These are phyloP conservation scores for Cruciata laevipes DNA, from an alignment of 257 asterid genomes.

Conservation along the genomic window DNA sequence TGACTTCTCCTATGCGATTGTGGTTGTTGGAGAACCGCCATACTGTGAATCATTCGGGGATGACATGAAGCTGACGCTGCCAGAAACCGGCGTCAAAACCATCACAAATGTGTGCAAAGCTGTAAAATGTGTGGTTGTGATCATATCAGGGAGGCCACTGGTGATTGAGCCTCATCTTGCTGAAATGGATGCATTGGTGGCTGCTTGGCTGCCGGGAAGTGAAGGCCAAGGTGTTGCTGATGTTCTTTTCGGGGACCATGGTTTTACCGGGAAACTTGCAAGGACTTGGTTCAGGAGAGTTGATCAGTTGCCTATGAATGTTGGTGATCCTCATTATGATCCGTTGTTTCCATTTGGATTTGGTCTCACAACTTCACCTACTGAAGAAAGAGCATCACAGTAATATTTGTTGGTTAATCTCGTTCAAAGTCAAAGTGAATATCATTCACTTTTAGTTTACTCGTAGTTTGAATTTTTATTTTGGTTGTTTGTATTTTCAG, in stretches of 20 bases:
- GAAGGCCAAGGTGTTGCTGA: constrained; percentile 44
- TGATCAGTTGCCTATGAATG: constrained; percentile 40
- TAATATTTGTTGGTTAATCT: too few species aligned
- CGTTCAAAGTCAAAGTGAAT: too few species aligned
- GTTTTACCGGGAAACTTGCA: constrained; percentile 33
- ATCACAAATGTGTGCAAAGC: constrained; percentile 23
- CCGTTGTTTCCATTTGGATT: constrained; percentile 33
- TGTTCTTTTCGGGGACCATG: constrained; percentile 34
- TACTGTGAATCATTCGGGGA: constrained; percentile 8
- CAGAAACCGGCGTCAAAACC: constrained; percentile 2
- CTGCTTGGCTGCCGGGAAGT: constrained; percentile 46
- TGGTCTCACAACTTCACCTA: constrained; percentile 26
- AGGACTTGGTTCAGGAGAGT: constrained; percentile 34
- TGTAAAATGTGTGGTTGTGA: constrained; percentile 25
- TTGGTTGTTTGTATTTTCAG: too few species aligned
- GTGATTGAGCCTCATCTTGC: constrained; percentile 26
- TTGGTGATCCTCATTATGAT: constrained; percentile 37
- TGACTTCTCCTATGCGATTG: constrained; percentile 4
- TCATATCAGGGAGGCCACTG: constrained; percentile 35
- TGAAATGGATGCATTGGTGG: constrained; percentile 29
- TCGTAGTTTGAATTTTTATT: too few species aligned
- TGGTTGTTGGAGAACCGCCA: constrained; percentile 9
- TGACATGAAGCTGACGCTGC: constrained; percentile 3
- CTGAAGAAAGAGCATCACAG: constrained; percentile 12
- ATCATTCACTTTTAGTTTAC: too few species aligned